phyloP scores from a whole-genome alignment of 75 land plant genomes.

The Cupressus sempervirens region DNA sequence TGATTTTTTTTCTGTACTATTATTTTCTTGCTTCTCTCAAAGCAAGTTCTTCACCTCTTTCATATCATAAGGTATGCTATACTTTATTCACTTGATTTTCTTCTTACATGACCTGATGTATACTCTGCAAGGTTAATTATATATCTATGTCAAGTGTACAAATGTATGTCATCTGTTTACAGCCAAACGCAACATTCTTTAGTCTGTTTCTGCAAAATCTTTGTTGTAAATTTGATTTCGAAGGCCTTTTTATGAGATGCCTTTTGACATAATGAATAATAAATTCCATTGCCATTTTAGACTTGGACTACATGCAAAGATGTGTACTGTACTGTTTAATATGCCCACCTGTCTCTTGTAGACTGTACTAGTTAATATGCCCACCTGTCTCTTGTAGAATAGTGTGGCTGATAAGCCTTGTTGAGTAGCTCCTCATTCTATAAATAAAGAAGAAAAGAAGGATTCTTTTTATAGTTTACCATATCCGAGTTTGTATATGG shows the following conservation, averaged over 20 bases:
- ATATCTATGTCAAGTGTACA: not conserved
- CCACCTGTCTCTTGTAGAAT: not conserved
- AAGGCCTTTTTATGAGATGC: not conserved
- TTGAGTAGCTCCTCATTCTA: no score
- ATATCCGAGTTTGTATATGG: no score
- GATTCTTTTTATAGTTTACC: no score
- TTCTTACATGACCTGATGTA: not conserved
- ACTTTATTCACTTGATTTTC: slow-evolving; percentile 1
- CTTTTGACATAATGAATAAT: not conserved
- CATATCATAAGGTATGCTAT: not conserved
- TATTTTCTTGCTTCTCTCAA: not conserved
- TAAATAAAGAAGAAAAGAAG: no score
- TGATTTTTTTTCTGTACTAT: slow-evolving; percentile 1
- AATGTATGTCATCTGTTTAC: not conserved
- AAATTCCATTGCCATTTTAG: not conserved
- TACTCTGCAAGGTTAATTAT: not conserved
- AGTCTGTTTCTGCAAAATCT: not conserved
- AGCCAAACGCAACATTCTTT: not conserved
- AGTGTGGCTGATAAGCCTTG: not conserved
- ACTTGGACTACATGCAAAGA: not conserved
- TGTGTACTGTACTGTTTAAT: not conserved
- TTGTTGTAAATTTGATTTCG: not conserved
- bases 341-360: not conserved
- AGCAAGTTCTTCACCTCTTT: not conserved
- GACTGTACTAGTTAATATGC: not conserved